These are phyloP conservation scores for Rickenella mellea DNA, from an alignment of 768 basidiomycete genomes.

Conservation along the genomic window DNA sequence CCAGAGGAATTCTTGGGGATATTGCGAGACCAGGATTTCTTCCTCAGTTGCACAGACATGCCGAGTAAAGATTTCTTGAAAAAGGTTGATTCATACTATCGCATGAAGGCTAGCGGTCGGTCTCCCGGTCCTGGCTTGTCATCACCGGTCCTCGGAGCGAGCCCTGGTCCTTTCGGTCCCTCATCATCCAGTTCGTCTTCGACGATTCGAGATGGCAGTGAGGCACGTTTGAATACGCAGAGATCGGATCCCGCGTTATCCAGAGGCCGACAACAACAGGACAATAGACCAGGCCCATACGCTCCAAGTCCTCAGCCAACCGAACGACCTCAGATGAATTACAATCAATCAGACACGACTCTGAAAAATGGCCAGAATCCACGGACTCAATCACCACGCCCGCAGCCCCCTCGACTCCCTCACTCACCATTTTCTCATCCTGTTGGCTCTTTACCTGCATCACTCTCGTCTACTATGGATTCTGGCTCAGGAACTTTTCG, in stretches of 20 bases:
- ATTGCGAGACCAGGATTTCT: constrained; percentile 87
- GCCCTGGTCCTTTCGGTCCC: constrained; percentile 21
- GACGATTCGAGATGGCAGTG: constrained; percentile 6
- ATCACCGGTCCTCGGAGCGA: constrained; percentile 25
- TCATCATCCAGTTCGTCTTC: constrained; percentile 28
- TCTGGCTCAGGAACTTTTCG: constrained; percentile 28
- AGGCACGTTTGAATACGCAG: constrained; percentile 12
- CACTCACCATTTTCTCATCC: constrained; percentile 38
- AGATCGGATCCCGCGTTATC: constrained; percentile 21
- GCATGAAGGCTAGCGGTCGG: constrained; percentile 30
- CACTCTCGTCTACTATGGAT: constrained; percentile 35
- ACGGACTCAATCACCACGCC: not conserved
- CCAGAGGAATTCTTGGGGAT: constrained; percentile 84
- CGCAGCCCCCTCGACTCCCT: constrained; percentile 28
- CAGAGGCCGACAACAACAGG: not conserved
- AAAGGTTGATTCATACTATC: constrained; percentile 89
- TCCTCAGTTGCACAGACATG: constrained; percentile 77
- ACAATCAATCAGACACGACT: not conserved
- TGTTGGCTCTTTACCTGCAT: constrained; percentile 32
- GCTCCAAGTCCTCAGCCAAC: not conserved
- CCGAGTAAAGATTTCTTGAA: constrained; percentile 94
- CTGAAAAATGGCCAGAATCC: not conserved
- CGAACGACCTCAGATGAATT: not conserved
- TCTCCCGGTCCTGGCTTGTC: constrained; percentile 33
- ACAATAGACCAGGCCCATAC: not conserved